Evolutionary conservation across 331 rosid species (phyloP).

Genomic region (Saraca asoca): DNA sequence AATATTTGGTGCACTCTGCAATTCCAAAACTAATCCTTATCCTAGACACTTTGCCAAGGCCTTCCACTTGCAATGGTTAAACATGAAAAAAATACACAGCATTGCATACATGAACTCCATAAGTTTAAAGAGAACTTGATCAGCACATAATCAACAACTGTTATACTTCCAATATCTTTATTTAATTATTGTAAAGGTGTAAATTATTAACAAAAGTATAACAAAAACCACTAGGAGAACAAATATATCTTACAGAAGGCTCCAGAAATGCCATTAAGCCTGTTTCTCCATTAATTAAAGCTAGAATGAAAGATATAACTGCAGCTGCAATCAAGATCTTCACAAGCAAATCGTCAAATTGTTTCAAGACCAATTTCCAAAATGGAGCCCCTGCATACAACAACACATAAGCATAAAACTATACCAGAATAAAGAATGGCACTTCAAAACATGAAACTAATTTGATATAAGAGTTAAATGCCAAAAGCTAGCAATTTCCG

Average conservation of each 20-base stretch:
- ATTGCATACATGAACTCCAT: conserved; percentile 16
- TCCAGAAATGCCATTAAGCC: conserved; percentile 94
- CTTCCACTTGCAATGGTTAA: conserved; percentile 10
- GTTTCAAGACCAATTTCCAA: conserved; percentile 95
- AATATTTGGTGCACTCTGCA: not conserved
- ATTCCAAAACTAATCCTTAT: conserved; percentile 24
- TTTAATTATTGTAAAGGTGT: conserved; percentile 18
- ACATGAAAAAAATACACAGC: conserved; percentile 10
- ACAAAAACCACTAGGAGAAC: conserved; percentile 17
- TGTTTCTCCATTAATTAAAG: conserved; percentile 89
- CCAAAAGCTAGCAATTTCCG: no score
- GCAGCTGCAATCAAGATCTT: conserved; percentile 94
- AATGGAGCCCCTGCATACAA: conserved; percentile 90
- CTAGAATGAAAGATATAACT: conserved; percentile 76
- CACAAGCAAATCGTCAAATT: conserved; percentile 96
- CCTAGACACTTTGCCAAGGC: no score
- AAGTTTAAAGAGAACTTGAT: conserved; percentile 29
- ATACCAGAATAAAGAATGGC: no score
- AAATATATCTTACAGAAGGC: conserved; percentile 77
- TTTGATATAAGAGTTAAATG: no score
- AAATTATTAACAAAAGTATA: conserved; percentile 21
- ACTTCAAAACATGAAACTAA: no score
- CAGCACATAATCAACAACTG: conserved; percentile 29
- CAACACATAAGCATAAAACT: no score
- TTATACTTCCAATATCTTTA: conserved; percentile 21